Conservation (phyloP, 2,329 filamentous ascomycete genomes). For the Cadophora sp. region DNA sequence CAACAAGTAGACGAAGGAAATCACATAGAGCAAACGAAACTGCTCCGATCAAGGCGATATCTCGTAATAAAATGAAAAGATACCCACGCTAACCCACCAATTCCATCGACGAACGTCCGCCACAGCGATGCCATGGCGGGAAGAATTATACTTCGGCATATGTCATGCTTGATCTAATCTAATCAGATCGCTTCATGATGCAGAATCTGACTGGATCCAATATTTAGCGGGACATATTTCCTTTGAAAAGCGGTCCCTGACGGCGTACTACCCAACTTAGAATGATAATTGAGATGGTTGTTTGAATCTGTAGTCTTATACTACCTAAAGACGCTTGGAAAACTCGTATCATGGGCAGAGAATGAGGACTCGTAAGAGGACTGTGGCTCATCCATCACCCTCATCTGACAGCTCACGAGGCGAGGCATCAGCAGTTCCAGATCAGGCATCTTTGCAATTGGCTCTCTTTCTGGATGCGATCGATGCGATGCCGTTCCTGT, state of each 20-base stretch:
- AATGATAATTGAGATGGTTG: neutral
- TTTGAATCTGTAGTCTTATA: neutral
- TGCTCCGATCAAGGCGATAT: slow-evolving; percentile 11
- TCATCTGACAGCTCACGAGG: neutral
- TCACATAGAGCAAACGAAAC: neutral
- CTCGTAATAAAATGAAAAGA: slow-evolving; percentile 7
- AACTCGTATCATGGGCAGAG: neutral
- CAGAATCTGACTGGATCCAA: slow-evolving; percentile 5
- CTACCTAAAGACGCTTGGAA: too few relatives aligned
- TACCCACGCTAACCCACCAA: neutral
- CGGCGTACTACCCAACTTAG: neutral
- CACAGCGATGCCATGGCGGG: neutral
- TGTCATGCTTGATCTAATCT: slow-evolving; percentile 13
- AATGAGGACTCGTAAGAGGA: neutral
- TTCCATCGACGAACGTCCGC: neutral
- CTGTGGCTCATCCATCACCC: neutral
- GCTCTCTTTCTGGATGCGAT: neutral
- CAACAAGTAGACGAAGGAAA: neutral
- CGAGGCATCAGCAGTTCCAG: neutral
- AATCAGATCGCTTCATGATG: neutral
- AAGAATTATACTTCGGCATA: slow-evolving; percentile 7
- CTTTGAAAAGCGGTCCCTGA: neutral
- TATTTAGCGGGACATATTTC: neutral
- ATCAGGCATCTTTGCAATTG: slow-evolving; percentile 10
- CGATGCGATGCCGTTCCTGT: neutral